Conservation (phyloP, 345 rosid genomes). For the Hibiscus syriacus region DNA sequence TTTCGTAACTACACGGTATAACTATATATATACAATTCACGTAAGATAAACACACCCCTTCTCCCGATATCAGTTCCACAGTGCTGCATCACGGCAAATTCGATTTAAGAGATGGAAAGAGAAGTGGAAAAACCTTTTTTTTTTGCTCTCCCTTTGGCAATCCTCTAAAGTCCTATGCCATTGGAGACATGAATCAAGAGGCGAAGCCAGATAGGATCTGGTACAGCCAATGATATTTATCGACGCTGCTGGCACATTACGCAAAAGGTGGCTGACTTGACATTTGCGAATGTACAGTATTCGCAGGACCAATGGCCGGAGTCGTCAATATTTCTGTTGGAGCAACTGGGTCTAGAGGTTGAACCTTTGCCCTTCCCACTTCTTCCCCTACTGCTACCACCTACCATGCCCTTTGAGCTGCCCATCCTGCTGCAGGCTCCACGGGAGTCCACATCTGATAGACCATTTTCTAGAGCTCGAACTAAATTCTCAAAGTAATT, state of each 20-base stretch:
- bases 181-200: neutral
- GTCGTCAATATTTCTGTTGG: constrained; percentile 35
- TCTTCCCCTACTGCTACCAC: constrained; percentile 26
- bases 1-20: neutral
- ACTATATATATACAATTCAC: constrained; percentile 8
- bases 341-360: constrained; percentile 49
- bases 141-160: neutral
- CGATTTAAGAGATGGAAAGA: neutral
- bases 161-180: neutral
- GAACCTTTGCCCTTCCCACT: constrained; percentile 43
- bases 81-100: neutral
- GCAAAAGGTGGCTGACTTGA: constrained; percentile 48
- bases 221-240: constrained; percentile 10
- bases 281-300: constrained; percentile 60
- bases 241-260: constrained; percentile 61
- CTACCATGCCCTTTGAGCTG: constrained; percentile 44
- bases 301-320: constrained; percentile 74
- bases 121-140: neutral
- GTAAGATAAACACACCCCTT: neutral
- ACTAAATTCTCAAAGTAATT: constrained; percentile 83
- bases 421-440: constrained; percentile 43
- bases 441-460: constrained; percentile 60
- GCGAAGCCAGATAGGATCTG: constrained; percentile 1
- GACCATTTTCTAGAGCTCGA: constrained; percentile 71
- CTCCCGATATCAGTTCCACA: neutral